Percentiles rank a stretch among this genome's conserved stretches.
phyloP scores from a whole-genome alignment of 768 basidiomycete species.

The Boletus subcaerulescens region DNA sequence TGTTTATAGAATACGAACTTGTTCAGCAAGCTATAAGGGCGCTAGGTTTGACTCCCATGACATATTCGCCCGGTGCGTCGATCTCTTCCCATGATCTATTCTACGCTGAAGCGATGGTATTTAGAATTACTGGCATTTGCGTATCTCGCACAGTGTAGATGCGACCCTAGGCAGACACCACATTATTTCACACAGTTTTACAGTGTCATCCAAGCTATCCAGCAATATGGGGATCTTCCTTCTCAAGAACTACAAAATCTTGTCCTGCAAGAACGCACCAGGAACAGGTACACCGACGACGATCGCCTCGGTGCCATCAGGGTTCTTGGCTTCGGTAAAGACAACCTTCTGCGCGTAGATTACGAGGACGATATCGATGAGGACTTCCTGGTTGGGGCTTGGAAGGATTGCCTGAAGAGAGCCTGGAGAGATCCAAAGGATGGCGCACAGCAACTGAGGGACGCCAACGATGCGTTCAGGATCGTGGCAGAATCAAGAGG shows the following conservation, averaged over 20 bases:
- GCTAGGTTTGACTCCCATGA: conserved; percentile 65
- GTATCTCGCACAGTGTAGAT: conserved; percentile 78
- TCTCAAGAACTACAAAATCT: conserved; percentile 53
- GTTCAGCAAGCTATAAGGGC: conserved; percentile 40
- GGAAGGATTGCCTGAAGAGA: conserved; percentile 56
- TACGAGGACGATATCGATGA: conserved; percentile 68
- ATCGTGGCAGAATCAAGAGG: conserved; percentile 64
- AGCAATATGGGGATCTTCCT: conserved; percentile 46
- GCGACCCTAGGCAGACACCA: conserved; percentile 64
- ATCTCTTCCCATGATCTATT: neutral
- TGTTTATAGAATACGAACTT: conserved; percentile 40
- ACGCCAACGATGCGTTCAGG: conserved; percentile 66
- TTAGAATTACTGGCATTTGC: conserved; percentile 74
- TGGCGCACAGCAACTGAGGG: conserved; percentile 46
- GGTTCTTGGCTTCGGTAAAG: conserved; percentile 65
- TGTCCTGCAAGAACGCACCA: conserved; percentile 56
- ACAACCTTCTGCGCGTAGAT: conserved; percentile 59
- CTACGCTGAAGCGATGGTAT: conserved; percentile 1
- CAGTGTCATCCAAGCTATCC: conserved; percentile 48
- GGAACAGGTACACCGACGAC: conserved; percentile 59
- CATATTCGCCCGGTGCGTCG: conserved; percentile 59
- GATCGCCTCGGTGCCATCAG: conserved; percentile 49
- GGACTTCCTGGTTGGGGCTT: conserved; percentile 67
- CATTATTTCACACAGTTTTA: conserved; percentile 62
- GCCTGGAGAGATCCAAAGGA: conserved; percentile 47